Evolutionary conservation across 129 eudicot species (phyloP).

Genomic region (Silybum marianum): DNA sequence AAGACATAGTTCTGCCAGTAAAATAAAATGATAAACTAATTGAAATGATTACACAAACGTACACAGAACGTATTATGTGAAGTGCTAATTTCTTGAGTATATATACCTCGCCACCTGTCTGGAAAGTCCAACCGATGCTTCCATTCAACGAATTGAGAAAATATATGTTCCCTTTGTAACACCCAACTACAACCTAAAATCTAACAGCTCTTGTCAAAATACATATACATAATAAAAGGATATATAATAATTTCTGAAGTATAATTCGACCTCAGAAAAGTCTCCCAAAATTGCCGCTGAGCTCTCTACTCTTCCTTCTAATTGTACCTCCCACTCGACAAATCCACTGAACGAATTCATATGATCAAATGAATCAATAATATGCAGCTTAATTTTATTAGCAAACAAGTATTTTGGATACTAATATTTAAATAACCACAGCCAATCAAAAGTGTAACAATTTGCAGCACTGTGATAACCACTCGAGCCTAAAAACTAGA

Average conservation of each 20-base stretch:
- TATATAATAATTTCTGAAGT: not conserved
- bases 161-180: conserved; percentile 85
- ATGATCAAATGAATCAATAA: conserved; percentile 16
- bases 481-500: not conserved
- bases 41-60: not conserved
- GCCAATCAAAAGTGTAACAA: not conserved
- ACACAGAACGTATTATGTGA: not conserved
- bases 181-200: conserved; percentile 77
- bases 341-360: conserved; percentile 52
- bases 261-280: conserved; percentile 62
- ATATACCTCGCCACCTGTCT: conserved; percentile 75
- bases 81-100: not conserved
- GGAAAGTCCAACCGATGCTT: conserved; percentile 67
- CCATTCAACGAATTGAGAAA: conserved; percentile 71
- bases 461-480: not conserved
- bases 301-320: conserved; percentile 83
- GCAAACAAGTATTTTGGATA: not conserved
- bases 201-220: not conserved
- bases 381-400: not conserved
- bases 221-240: not conserved
- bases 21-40: not conserved
- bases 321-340: conserved; percentile 66
- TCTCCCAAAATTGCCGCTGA: conserved; percentile 77
- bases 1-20: not conserved
- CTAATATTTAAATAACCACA: not conserved